Percentiles rank a stretch among this genome's conserved stretches.
Conservation (phyloP, 441 rosid genomes). For the Adansonia grandidieri region DNA sequence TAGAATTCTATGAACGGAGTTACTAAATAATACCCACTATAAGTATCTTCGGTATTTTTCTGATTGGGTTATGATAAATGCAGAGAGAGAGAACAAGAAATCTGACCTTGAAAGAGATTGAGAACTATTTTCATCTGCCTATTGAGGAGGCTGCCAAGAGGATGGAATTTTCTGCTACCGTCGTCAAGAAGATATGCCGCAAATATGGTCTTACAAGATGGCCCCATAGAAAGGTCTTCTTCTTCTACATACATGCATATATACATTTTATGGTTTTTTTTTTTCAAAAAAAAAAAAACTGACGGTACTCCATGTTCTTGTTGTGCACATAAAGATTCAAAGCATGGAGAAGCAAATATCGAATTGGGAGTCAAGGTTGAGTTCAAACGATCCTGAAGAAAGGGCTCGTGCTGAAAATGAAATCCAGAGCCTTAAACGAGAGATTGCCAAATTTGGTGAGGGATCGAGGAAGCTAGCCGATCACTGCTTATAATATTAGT, state of each 20-base stretch:
- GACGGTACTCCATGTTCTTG: neutral
- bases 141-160: constrained; percentile 55
- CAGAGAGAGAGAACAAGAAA: constrained; percentile 66
- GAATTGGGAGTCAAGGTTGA: neutral
- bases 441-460: constrained; percentile 33
- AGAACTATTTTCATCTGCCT: constrained; percentile 54
- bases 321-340: constrained; percentile 41
- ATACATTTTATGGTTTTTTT: neutral
- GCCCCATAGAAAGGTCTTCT: constrained; percentile 66
- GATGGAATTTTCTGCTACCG: constrained; percentile 63
- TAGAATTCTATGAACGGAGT: no score
- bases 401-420: constrained; percentile 37
- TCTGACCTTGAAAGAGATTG: constrained; percentile 50
- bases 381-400: constrained; percentile 27
- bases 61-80: constrained; percentile 17
- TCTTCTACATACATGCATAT: neutral
- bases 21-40: no score
- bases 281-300: neutral
- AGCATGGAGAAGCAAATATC: constrained; percentile 42
- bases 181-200: constrained; percentile 66
- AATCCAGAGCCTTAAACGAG: constrained; percentile 34
- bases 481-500: neutral
- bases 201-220: constrained; percentile 53
- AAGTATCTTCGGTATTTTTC: neutral
- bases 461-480: constrained; percentile 2